These are phyloP conservation scores for Phialocephala subalpina DNA, from an alignment of 2,329 filamentous ascomycete genomes.

Conservation along the genomic window DNA sequence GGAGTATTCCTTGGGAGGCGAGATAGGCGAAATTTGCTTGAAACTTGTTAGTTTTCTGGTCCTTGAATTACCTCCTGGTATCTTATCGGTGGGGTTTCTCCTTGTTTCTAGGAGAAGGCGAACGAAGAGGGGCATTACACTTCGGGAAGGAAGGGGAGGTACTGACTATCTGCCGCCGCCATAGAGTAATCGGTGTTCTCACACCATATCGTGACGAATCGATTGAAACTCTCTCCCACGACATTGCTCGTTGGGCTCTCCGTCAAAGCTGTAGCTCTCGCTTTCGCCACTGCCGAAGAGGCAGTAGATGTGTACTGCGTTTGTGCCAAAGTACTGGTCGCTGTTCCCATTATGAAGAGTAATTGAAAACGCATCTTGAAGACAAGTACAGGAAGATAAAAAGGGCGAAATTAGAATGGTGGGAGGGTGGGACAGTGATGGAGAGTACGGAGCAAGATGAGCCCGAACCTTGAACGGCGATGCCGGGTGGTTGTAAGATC, in stretches of 20 bases:
- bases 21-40: constrained; percentile 59
- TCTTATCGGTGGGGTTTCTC: neutral
- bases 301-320: constrained; percentile 31
- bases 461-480: too few relatives aligned
- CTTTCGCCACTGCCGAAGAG: constrained; percentile 27
- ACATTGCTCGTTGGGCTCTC: constrained; percentile 68
- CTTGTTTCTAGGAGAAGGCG: neutral
- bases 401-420: too few relatives aligned
- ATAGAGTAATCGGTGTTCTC: constrained; percentile 77
- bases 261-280: constrained; percentile 65
- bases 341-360: neutral
- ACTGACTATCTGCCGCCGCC: constrained; percentile 66
- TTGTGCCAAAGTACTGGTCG: constrained; percentile 44
- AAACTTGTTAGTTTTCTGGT: neutral
- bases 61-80: neutral
- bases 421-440: too few relatives aligned
- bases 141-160: neutral
- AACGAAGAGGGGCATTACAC: neutral
- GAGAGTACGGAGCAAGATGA: too few relatives aligned
- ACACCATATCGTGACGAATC: constrained; percentile 73
- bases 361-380: neutral
- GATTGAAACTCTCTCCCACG: constrained; percentile 75
- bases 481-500: too few relatives aligned
- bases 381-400: neutral
- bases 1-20: constrained; percentile 66